Evolutionary conservation across 1,139 yeast species (phyloP).

Genomic region (Saccharomyces pastorianus): DNA sequence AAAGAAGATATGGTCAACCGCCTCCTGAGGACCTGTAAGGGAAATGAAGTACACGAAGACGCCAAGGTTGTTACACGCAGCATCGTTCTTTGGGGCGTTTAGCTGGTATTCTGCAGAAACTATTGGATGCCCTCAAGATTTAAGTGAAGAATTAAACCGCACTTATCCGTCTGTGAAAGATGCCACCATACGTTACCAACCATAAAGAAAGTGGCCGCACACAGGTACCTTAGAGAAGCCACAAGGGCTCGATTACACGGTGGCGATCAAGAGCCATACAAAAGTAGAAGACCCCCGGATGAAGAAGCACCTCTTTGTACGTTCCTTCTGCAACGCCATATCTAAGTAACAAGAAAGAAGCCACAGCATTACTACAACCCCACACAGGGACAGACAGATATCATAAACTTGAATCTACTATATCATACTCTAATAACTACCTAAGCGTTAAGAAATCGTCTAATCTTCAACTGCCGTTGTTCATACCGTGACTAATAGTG

Average conservation of each 20-base stretch:
- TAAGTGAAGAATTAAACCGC: neutral
- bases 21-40: neutral
- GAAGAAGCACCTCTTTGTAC: neutral
- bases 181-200: neutral
- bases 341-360: neutral
- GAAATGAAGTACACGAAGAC: too few species aligned
- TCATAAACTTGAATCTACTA: neutral
- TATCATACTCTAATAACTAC: neutral
- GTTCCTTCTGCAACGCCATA: neutral
- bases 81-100: neutral
- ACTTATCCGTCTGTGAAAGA: neutral
- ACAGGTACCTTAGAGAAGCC: neutral
- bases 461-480: neutral
- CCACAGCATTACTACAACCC: neutral
- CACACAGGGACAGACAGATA: neutral
- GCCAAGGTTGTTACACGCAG: neutral
- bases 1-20: slow-evolving; percentile 16
- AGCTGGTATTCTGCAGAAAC: neutral
- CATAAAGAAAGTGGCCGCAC: neutral
- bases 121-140: neutral
- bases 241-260: neutral
- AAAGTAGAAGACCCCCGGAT: neutral
- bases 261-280: neutral
- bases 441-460: neutral
- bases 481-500: neutral